A percentile compares a stretch with the other conserved stretches of the same genome.
phyloP scores from a whole-genome alignment of 2,329 filamentous ascomycete species.

The Fusarium hainanense region DNA sequence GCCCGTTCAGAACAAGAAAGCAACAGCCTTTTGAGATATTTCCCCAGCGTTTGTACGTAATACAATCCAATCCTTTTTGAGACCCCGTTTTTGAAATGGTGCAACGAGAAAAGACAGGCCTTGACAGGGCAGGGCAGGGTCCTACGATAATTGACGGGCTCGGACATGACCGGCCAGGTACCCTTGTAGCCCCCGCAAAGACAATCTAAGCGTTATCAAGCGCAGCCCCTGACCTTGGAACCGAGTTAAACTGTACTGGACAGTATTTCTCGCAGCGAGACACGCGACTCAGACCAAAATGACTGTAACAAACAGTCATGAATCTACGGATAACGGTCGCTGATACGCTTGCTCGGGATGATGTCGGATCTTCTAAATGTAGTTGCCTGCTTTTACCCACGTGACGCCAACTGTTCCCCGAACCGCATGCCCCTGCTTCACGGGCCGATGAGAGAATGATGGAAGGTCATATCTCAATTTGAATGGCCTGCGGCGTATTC shows the following conservation, averaged over 20 bases:
- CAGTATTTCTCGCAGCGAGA: neutral
- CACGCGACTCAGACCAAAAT: neutral
- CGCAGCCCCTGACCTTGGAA: slow-evolving; percentile 25
- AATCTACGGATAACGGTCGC: neutral
- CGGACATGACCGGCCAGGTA: slow-evolving; percentile 42
- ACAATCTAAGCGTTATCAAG: slow-evolving; percentile 23
- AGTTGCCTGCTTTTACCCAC: neutral
- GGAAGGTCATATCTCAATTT: neutral
- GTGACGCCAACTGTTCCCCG: neutral
- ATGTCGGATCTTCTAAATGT: neutral
- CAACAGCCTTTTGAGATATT: slow-evolving; percentile 22
- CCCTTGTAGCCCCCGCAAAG: slow-evolving; percentile 34
- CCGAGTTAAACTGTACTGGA: neutral
- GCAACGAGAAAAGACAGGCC: slow-evolving; percentile 11
- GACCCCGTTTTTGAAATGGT: slow-evolving; percentile 31
- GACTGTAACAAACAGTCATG: neutral
- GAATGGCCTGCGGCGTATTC: slow-evolving; percentile 18
- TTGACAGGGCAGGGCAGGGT: slow-evolving; percentile 11
- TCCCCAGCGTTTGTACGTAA: slow-evolving; percentile 44
- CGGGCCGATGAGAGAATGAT: slow-evolving; percentile 15
- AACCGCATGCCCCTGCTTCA: neutral
- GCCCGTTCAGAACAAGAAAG: slow-evolving; percentile 11
- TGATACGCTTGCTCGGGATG: slow-evolving; percentile 4
- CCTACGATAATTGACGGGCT: slow-evolving; percentile 7
- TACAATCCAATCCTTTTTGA: slow-evolving; percentile 26